Conservation (phyloP, 768 basidiomycete species). For the Lentinula boryana region DNA sequence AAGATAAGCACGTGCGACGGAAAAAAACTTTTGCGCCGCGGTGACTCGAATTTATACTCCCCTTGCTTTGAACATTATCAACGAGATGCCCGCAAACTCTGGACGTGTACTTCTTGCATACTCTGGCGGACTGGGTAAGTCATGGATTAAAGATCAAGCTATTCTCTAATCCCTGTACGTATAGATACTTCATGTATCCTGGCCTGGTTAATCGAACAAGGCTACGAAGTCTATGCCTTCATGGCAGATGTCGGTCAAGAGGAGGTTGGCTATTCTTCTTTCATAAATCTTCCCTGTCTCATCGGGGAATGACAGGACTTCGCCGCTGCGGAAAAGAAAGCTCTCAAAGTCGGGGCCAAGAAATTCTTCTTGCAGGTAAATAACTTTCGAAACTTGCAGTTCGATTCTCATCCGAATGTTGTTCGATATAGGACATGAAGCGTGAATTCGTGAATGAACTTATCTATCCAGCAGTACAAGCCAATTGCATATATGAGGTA, state of each 20-base stretch:
- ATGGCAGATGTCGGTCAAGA: constrained; percentile 96
- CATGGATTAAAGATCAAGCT: background rate
- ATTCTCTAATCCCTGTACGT: too few species aligned
- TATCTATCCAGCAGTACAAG: constrained; percentile 97
- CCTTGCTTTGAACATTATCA: background rate
- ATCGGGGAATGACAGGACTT: constrained; percentile 60
- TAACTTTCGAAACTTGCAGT: background rate
- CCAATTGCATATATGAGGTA: constrained; percentile 98
- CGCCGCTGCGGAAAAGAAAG: constrained; percentile 85
- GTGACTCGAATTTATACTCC: background rate
- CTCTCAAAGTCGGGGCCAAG: constrained; percentile 86
- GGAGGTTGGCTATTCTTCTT: constrained; percentile 42
- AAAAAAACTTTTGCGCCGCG: background rate
- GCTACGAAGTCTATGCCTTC: constrained; percentile 95
- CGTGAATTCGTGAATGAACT: constrained; percentile 93
- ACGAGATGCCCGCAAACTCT: constrained; percentile 40
- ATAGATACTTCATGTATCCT: constrained; percentile 98
- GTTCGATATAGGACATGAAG: constrained; percentile 66
- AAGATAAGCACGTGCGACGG: background rate
- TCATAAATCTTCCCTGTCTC: background rate
- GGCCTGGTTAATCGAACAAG: constrained; percentile 97
- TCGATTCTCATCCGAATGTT: background rate
- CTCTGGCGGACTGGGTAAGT: constrained; percentile 94
- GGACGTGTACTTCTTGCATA: constrained; percentile 96
- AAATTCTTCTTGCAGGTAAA: constrained; percentile 88